Percentiles rank a stretch among this genome's conserved stretches.
These are phyloP conservation scores for Auriscalpium microsporum DNA, from an alignment of 768 basidiomycete species.

Conservation along the genomic window DNA sequence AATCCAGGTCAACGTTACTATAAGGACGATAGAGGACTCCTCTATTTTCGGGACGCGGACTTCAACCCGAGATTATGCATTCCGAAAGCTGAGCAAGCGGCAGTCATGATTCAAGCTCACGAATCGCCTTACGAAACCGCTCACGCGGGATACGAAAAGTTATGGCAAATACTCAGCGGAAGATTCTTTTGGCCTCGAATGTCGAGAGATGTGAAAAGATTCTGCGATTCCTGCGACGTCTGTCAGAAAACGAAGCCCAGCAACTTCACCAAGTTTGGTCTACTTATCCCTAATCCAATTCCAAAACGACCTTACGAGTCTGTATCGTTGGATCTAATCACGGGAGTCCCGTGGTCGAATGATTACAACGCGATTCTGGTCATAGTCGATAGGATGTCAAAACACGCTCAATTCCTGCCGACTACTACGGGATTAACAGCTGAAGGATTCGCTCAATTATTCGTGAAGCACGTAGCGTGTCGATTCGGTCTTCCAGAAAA, in stretches of 20 bases:
- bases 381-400: constrained; percentile 19
- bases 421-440: constrained; percentile 3
- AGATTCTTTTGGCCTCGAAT: neutral
- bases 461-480: constrained; percentile 3
- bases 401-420: constrained; percentile 24
- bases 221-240: constrained; percentile 6
- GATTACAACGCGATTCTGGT: constrained; percentile 13
- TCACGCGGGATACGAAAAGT: constrained; percentile 6
- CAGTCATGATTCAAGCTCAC: constrained; percentile 1
- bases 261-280: constrained; percentile 1
- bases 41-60: constrained; percentile 15
- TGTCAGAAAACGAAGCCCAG: constrained; percentile 10
- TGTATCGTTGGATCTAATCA: constrained; percentile 7
- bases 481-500: constrained; percentile 1
- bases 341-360: constrained; percentile 5
- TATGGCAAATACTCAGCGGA: neutral
- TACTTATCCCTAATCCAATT: constrained; percentile 5
- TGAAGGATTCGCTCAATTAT: constrained; percentile 3
- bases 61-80: constrained; percentile 12
- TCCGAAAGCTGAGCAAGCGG: neutral
- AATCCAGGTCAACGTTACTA: constrained; percentile 3
- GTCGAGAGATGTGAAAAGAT: constrained; percentile 2
- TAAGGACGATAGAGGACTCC: constrained; percentile 7
- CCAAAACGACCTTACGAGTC: constrained; percentile 10
- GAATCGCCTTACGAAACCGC: constrained; percentile 5